Conservation (phyloP, 2,329 filamentous ascomycete genomes). For the Aspergillus flavus region DNA sequence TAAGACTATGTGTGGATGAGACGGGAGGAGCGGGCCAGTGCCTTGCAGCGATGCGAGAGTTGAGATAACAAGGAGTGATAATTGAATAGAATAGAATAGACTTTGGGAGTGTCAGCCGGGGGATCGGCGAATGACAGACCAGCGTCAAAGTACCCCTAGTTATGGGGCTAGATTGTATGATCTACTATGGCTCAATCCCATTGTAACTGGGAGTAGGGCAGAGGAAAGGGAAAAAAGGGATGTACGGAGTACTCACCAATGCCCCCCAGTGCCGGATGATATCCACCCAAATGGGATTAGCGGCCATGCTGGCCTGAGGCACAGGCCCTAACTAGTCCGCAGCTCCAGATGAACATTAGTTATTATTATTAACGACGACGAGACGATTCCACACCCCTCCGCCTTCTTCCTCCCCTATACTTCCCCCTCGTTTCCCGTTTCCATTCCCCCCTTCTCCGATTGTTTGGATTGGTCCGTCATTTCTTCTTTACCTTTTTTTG, state of each 20-base stretch:
- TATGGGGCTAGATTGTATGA: not conserved
- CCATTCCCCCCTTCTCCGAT: not conserved
- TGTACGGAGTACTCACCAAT: no score
- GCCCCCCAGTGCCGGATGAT: not conserved
- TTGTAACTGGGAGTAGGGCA: not conserved
- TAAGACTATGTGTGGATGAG: not conserved
- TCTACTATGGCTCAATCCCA: not conserved
- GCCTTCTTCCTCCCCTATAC: slow-evolving; percentile 13
- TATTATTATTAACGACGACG: slow-evolving; percentile 9
- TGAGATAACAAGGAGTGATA: not conserved
- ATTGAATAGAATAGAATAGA: not conserved
- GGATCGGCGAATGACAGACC: not conserved
- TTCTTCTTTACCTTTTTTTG: slow-evolving; percentile 1
- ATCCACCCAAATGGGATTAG: not conserved
- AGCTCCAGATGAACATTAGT: slow-evolving; percentile 7
- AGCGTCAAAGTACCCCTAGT: not conserved
- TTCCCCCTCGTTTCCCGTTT: slow-evolving; percentile 5
- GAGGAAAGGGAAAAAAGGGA: not conserved
- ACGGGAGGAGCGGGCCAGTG: not conserved
- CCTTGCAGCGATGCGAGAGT: not conserved
- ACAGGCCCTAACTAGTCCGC: not conserved
- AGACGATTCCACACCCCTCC: slow-evolving; percentile 11
- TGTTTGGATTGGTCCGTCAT: not conserved
- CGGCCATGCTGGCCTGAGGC: slow-evolving; percentile 1
- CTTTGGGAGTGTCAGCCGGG: not conserved